These are phyloP conservation scores for Glycyrrhiza uralensis DNA, from an alignment of 306 rosid genomes.

Conservation along the genomic window DNA sequence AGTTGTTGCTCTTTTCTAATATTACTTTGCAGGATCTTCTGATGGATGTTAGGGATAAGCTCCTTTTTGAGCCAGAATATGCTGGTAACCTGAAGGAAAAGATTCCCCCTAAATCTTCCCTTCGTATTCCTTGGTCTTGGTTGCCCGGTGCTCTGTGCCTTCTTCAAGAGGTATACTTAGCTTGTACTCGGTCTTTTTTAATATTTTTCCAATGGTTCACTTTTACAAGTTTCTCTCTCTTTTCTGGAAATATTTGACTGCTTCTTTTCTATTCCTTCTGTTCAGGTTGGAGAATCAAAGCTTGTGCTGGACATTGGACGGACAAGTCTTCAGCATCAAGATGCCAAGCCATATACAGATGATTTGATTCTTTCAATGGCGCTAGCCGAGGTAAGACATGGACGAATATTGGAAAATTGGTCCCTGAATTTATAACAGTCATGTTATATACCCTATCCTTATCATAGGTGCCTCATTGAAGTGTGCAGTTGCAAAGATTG, in stretches of 20 bases:
- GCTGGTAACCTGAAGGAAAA: slow-evolving; percentile 81
- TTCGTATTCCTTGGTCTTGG: slow-evolving; percentile 88
- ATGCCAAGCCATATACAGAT: slow-evolving; percentile 72
- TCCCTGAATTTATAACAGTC: slow-evolving; percentile 33
- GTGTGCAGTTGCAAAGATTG: slow-evolving; percentile 92
- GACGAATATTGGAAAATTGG: slow-evolving; percentile 37
- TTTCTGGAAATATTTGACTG: slow-evolving; percentile 9
- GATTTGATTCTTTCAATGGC: slow-evolving; percentile 95
- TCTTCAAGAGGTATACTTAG: slow-evolving; percentile 82
- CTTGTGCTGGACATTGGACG: slow-evolving; percentile 75
- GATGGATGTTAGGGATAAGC: slow-evolving; percentile 93
- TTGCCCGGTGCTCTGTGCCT: slow-evolving; percentile 90
- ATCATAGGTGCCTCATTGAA: slow-evolving; percentile 81
- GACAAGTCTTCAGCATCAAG: slow-evolving; percentile 63
- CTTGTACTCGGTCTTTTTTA: neutral
- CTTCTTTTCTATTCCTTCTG: slow-evolving; percentile 21
- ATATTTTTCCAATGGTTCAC: neutral
- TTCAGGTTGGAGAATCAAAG: slow-evolving; percentile 86
- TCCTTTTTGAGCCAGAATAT: slow-evolving; percentile 94
- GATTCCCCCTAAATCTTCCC: slow-evolving; percentile 77
- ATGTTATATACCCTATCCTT: slow-evolving; percentile 59
- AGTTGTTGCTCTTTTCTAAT: slow-evolving; percentile 18
- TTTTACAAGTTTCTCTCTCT: neutral
- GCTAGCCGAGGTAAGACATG: slow-evolving; percentile 83
- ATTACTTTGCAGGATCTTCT: slow-evolving; percentile 64